Percentiles rank a stretch among this genome's conserved stretches.
Conservation (phyloP, 1,139 yeast species). For the Blastobotrys aristatus region DNA sequence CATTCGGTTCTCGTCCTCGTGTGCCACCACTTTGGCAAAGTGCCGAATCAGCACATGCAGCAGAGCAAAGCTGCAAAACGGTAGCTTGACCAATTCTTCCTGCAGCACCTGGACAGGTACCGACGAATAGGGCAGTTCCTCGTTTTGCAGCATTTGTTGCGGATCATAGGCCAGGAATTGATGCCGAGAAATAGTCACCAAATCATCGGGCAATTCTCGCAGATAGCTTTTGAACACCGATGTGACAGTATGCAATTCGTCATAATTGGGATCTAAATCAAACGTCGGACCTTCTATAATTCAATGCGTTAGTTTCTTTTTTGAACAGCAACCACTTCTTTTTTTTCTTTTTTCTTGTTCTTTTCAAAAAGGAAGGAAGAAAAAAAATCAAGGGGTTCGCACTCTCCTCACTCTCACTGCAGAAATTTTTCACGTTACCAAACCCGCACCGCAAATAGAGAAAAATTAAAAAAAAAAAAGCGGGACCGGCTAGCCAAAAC, state of each 20-base stretch:
- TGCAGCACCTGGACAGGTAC: constrained; percentile 24
- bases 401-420: neutral
- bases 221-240: constrained; percentile 73
- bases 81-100: constrained; percentile 23
- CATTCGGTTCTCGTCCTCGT: constrained; percentile 28
- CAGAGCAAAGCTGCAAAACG: constrained; percentile 27
- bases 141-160: constrained; percentile 1
- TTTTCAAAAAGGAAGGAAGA: neutral
- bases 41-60: constrained; percentile 29
- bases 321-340: neutral
- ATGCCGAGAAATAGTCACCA: constrained; percentile 39
- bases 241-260: constrained; percentile 79
- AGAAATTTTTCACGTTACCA: constrained; percentile 1
- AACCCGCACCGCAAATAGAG: neutral
- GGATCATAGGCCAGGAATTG: constrained; percentile 18
- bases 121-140: constrained; percentile 17
- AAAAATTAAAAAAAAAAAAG: neutral
- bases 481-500: too few species aligned
- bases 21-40: constrained; percentile 22
- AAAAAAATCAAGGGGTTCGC: too few species aligned
- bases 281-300: constrained; percentile 52
- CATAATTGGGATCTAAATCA: constrained; percentile 53
- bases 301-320: constrained; percentile 10
- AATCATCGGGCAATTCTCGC: constrained; percentile 76
- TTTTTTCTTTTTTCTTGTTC: neutral